A percentile compares a stretch with the other conserved stretches of the same genome.
phyloP scores from a whole-genome alignment of 1,139 yeast genomes.

The Lodderomyces margitis region DNA sequence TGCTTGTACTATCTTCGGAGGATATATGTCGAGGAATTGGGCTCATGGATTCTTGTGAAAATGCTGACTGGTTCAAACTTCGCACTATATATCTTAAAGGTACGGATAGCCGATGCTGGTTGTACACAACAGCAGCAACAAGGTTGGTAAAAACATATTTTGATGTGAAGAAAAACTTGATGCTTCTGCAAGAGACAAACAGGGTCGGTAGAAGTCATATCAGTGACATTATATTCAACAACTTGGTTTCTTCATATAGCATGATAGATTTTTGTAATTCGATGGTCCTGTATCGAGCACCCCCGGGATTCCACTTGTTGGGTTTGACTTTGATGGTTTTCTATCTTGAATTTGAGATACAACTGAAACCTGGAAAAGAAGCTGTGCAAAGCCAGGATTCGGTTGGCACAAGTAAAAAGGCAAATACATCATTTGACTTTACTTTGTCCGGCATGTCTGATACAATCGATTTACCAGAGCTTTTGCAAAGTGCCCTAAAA shows the following conservation, averaged over 20 bases:
- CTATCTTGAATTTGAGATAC: conserved; percentile 17
- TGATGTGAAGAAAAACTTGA: conserved; percentile 4
- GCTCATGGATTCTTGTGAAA: conserved; percentile 20
- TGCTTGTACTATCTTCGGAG: not conserved
- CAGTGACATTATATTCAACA: conserved; percentile 19
- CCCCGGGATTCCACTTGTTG: conserved; percentile 19
- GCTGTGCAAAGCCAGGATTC: not conserved
- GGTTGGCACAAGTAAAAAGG: not conserved
- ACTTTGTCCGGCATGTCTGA: conserved; percentile 4
- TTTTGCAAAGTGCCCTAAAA: not conserved
- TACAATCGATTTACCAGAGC: not conserved
- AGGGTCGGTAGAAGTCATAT: conserved; percentile 19
- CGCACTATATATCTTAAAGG: conserved; percentile 24
- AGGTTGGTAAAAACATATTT: conserved; percentile 29
- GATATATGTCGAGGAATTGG: conserved; percentile 17
- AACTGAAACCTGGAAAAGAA: no score
- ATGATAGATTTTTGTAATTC: conserved; percentile 22
- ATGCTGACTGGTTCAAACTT: conserved; percentile 28
- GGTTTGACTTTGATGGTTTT: conserved; percentile 34
- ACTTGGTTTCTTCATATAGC: conserved; percentile 17
- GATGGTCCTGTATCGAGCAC: conserved; percentile 19
- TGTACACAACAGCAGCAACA: conserved; percentile 28
- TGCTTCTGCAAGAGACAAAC: conserved; percentile 5
- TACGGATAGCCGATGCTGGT: conserved; percentile 30
- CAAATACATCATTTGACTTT: conserved; percentile 15